Percentiles rank a stretch among this genome's conserved stretches.
phyloP scores from a whole-genome alignment of 768 basidiomycete genomes.

The Termitomyces sp. region DNA sequence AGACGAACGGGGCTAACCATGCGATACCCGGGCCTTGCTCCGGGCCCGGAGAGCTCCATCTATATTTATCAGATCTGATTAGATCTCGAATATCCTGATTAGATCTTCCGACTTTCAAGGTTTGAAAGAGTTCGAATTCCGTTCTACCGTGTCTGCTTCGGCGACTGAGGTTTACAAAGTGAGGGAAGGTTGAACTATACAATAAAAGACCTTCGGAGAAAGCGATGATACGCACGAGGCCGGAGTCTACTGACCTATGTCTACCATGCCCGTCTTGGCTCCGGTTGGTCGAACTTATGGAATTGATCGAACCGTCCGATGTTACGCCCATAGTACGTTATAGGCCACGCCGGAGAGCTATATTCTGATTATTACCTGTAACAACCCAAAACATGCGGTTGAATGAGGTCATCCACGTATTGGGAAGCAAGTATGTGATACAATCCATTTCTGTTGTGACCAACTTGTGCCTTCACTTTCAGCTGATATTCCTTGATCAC shows the following conservation, averaged over 20 bases:
- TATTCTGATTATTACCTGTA: neutral
- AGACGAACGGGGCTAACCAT: neutral
- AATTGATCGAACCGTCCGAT: neutral
- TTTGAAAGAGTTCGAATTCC: too few species aligned
- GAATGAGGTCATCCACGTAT: too few species aligned
- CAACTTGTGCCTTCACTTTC: too few species aligned
- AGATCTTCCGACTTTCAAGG: too few species aligned
- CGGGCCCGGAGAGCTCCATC: neutral
- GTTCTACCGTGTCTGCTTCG: too few species aligned
- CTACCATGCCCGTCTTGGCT: neutral
- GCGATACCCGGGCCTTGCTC: too few species aligned
- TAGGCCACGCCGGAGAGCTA: too few species aligned
- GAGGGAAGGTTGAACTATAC: neutral
- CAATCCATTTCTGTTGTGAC: too few species aligned
- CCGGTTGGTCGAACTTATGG: neutral
- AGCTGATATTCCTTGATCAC: too few species aligned
- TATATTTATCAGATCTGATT: conserved; percentile 5
- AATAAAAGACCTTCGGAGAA: neutral
- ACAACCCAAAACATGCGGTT: too few species aligned
- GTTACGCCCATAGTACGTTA: too few species aligned
- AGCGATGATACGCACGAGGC: conserved; percentile 3
- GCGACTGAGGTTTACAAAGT: neutral
- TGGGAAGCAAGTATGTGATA: too few species aligned
- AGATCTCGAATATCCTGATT: neutral
- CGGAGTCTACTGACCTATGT: neutral